Base-by-base conservation (phyloP, 768 basidiomycete genomes). In the Brasilioporus rufonigricans region DNA sequence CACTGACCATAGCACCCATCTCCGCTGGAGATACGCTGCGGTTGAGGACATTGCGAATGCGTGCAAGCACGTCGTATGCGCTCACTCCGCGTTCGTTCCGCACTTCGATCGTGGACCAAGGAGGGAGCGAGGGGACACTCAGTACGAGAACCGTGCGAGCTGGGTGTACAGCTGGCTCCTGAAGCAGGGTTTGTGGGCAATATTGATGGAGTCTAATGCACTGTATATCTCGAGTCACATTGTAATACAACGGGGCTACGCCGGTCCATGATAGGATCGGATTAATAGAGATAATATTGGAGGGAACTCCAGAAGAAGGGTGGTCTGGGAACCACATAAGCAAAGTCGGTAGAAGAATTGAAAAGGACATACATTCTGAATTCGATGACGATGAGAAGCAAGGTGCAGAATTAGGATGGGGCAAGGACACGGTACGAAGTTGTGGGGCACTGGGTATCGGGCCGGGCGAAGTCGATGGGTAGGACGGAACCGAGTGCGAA, bases 41-140 rank as follows among this genome's bases (percentile, higher is more conserved):
- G 49, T 67, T 29, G 35, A 72, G 69, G 1, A 57, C 57, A 23
- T 71, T 66, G 40, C 61, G 63, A 7, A 72, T 63, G 53, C 57
- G 63, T 18, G 50, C 40, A 18, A 71, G 62, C 44, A 71, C 69
- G 21, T 72, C 71, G 33, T 53, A 56, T 11, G 56, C 71, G 16
- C 58, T 71, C 48, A 71, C 63, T 4, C 69, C 69, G 11, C 39
- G 39, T 7, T 56, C 36, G 36, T 71, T 72, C 31, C 58, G 52
- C 31, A 71, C 71, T 41, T 72, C 71, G 55, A 72, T 55, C 62
- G 60, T 56, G 18, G 60, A 55, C 69, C 66, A 71, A 35, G 52
- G 55, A 1, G 70, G 70, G 29, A 67, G 61, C 31, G 38, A 52
- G 13, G 66, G 52, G 18, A 71, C 24, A 27, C 47, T 61, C 27